phyloP scores from a whole-genome alignment of 352 stramenopile genomes.

The Globisporangium acanthophoron region DNA sequence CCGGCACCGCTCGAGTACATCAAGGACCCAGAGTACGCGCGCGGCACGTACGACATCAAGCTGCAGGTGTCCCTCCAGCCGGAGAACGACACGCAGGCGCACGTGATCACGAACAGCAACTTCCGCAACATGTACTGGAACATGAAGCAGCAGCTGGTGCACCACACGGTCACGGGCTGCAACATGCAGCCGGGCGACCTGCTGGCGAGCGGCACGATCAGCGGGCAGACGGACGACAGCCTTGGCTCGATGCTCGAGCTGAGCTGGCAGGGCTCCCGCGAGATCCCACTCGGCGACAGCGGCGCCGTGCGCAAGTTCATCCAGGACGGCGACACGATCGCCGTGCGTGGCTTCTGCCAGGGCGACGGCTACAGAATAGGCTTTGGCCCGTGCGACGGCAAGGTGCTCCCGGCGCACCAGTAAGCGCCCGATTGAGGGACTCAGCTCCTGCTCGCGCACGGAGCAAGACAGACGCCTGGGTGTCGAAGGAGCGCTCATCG shows the following conservation, averaged over 20 bases:
- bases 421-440: constrained; percentile 16
- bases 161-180: constrained; percentile 97
- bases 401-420: constrained; percentile 82
- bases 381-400: constrained; percentile 92
- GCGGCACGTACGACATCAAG: constrained; percentile 87
- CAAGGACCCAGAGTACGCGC: constrained; percentile 87
- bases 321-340: constrained; percentile 92
- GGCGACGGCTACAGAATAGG: constrained; percentile 91
- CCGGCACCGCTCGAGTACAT: constrained; percentile 93
- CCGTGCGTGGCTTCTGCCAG: constrained; percentile 91
- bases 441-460: neutral
- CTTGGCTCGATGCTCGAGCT: constrained; percentile 96
- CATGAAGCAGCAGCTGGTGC: constrained; percentile 94
- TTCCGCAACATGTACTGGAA: constrained; percentile 97
- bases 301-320: constrained; percentile 91
- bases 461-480: neutral
- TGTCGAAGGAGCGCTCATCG: neutral
- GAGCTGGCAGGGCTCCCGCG: constrained; percentile 90
- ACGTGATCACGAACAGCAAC: constrained; percentile 91
- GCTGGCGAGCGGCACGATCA: constrained; percentile 94
- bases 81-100: constrained; percentile 40
- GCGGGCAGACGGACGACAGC: constrained; percentile 76
- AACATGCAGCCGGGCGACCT: constrained; percentile 95
- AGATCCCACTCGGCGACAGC: constrained; percentile 66
- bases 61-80: constrained; percentile 70